Evolutionary conservation across 352 stramenopile genomes (phyloP), one percentile per base, ranked within the genome.

Genomic region (Phytopythium oedochilum): DNA sequence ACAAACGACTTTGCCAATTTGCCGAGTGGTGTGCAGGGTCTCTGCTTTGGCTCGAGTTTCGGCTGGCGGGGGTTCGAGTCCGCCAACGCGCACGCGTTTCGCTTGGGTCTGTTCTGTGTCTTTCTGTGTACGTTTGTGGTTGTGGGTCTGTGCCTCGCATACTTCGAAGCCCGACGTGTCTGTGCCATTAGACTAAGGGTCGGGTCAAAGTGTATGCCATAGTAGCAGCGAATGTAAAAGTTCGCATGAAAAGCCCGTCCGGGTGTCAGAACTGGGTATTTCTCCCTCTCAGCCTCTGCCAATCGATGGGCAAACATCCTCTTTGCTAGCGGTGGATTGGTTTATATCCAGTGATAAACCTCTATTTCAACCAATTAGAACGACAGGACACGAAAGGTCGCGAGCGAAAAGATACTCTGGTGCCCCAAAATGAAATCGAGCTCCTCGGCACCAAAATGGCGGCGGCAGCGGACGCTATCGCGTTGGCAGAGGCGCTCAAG

Each of bases 101-200:
- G 20, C 22, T 20, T n/a, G 14, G 29, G 44, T 57, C 12, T 55
- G 36, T 65, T 64, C 40, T 57, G n/a, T 57, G 5, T 15, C 18
- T 20, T 46, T 46, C n/a, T 10, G 22, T 40, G 14, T 38, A 29
- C 17, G 43, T 46, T n/a, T 10, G 22, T 40, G 14, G 36, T 29
- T 61, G 17, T 68, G 42, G 20, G 47, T n/a, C n/a, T 51, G 47
- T 28, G 2, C 11, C 17, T 72, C 60, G 83, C 84, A 94, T 75
- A 68, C 77, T 92, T 94, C 84, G 84, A 94, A 94, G 84, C 77
- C 78, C 68, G 66, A 60, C 86, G 84, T 94, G 83, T 91, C 84
- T 89, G 61, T 92, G 11, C 77, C 46, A 92, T 94, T 90, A 88
- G 84, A 86, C 83, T 94, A 94, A 89, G 82, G 84, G 86, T 80